A percentile compares a stretch with the other conserved stretches of the same genome.
Evolutionary conservation across 441 rosid species (phyloP).

Genomic region (Adansonia gregorii): DNA sequence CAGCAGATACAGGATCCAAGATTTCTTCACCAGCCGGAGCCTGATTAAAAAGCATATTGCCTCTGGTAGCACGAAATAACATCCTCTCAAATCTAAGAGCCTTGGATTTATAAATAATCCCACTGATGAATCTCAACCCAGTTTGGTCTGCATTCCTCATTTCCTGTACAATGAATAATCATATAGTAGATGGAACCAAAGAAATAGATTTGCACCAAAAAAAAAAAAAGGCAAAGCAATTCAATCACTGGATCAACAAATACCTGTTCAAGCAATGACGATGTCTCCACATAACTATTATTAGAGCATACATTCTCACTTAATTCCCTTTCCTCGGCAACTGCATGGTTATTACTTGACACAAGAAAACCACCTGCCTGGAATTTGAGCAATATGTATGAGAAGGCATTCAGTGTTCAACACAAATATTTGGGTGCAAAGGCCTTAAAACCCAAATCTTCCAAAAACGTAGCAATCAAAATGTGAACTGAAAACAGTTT

Average conservation of each 20-base stretch:
- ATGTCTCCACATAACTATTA: conserved; percentile 49
- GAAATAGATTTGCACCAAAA: conserved; percentile 27
- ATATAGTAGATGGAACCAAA: conserved; percentile 30
- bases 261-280: conserved; percentile 89
- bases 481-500: not conserved
- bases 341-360: conserved; percentile 68
- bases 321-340: conserved; percentile 75
- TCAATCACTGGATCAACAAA: conserved; percentile 29
- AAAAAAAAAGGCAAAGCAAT: not conserved
- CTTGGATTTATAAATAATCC: conserved; percentile 82
- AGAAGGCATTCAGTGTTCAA: conserved; percentile 13
- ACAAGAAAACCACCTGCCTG: conserved; percentile 89
- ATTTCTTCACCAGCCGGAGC: conserved; percentile 86
- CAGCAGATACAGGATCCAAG: conserved; percentile 84
- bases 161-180: conserved; percentile 57
- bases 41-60: conserved; percentile 97
- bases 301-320: conserved; percentile 70
- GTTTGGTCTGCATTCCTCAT: conserved; percentile 71
- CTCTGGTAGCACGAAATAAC: conserved; percentile 96
- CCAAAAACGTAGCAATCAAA: not conserved
- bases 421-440: not conserved
- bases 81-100: conserved; percentile 85
- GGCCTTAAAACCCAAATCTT: not conserved
- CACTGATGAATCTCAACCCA: conserved; percentile 88
- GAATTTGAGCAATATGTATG: conserved; percentile 25